Base-by-base conservation (phyloP, 2,329 filamentous ascomycete species). In the Ciborinia camelliae region DNA sequence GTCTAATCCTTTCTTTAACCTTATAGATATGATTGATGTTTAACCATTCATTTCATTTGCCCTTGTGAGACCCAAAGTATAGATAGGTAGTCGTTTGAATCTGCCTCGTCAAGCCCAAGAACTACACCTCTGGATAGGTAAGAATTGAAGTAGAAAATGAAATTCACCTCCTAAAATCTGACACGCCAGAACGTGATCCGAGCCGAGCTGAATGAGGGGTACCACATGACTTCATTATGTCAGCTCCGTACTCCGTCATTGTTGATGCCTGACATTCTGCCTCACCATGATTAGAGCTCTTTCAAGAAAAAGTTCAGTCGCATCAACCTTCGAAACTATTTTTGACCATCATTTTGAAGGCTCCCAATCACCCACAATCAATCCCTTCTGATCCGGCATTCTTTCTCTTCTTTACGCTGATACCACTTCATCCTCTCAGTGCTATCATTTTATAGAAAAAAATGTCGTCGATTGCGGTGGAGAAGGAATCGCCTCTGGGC, bases 401-500 rank as follows among this genome's bases (percentile, higher is more conserved):
- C 39, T 58, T 43, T 63, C 62, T 43, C 15, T 37, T 43, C 32
- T 32, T n/a, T 12, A 45, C 14, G 6, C 39, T 57, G 62, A 41
- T 50, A 48, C 14, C 35, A 35, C 43, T 47, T 18, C 12, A 59
- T 59, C 41, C 14, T 59, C 41, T 59, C 41, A 47, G 41, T 59
- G 28, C 3, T 47, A 59, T 47, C 41, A 26, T 26, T 47, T 59
- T 59, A 47, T 35, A 59, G 50, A 32, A 47, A 59, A 71, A 66
- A 58, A 74, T 73, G 72, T 73, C 73, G 65, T 69, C 68, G 54
- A 65, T 73, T 61, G 69, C 68, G 60, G 66, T 73, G 43, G 74
- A 75, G 68, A 75, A 76, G 71, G 76, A 78, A 51, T 83, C 79
- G 78, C 82, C 83, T 71, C 80, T 86, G 73, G 86, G 86, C 74